Evolutionary conservation across 1,284 basidiomycete genomes (phyloP), one percentile per base, ranked within the genome.

Genomic region (Fomitopsis pinicola): DNA sequence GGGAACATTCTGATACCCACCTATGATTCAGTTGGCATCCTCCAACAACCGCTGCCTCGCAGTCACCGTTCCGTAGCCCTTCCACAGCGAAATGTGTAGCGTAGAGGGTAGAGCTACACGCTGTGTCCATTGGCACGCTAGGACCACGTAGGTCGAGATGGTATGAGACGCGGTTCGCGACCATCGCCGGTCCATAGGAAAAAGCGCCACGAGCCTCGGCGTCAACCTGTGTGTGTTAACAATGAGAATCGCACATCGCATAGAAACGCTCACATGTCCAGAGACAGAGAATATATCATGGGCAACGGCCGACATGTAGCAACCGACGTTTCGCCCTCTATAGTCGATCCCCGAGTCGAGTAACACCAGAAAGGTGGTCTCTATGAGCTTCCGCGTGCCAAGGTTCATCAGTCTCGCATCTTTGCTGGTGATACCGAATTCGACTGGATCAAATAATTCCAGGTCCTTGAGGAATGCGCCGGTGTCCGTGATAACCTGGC

Each of bases 131-230:
- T 10, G 79, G 77, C 30, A 83, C 62, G 3, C 80, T 81, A 15
- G 81, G 82, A 5, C 77, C 77, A 0, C 68, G 70, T 19, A 83
- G 68, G 64, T 83, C 80, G 44, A 84, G 73, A 52, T 78, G 75
- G 60, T 82, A 81, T 10, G 82, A 81, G 14, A 83, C 72, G 22
- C 74, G 71, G 64, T 83, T 82, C 6, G 81, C 79, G 12, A 79
- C 67, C 68, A 77, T 77, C 12, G 67, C 67, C 10, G 77, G 76
- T 17, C 66, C 63, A 4, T 67, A 68, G 7, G 75, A 74, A 58
- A 81, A 77, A 6, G 75, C 74, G 5, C 76, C 76, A n/a, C 64
- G 61, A 19, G 72, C 68, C 33, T 78, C 75, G 17, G 62, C 66
- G 46, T 73, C 73, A 64, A 77, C 74, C 78, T 79, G 10, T 36